Conservation (phyloP, 2,329 filamentous ascomycete species). For the Annulohypoxylon truncatum region DNA sequence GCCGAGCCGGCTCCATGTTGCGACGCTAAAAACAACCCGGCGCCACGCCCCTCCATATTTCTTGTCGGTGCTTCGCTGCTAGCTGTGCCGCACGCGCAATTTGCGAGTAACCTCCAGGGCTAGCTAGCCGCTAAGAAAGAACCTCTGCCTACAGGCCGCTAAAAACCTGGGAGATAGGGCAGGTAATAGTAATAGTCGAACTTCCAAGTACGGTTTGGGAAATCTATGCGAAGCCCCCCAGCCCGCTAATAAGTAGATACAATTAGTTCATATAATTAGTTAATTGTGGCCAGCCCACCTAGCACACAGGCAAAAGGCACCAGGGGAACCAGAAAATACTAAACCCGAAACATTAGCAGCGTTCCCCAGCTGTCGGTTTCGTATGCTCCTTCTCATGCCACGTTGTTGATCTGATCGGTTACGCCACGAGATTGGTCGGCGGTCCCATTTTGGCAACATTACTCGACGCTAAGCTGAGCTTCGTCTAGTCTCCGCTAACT, state of each 20-base stretch:
- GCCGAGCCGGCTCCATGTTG: slow-evolving; percentile 32
- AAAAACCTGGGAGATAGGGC: slow-evolving; percentile 9
- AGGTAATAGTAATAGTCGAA: too few species aligned
- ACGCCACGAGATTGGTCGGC: slow-evolving; percentile 24
- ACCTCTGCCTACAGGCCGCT: not conserved
- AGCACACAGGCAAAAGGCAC: too few species aligned
- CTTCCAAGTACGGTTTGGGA: not conserved
- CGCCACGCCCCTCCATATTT: not conserved
- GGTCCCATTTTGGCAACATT: slow-evolving; percentile 30
- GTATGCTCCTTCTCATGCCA: slow-evolving; percentile 33
- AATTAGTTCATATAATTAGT: too few species aligned
- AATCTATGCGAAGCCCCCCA: not conserved
- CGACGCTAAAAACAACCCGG: slow-evolving; percentile 36
- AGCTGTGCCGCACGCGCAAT: slow-evolving; percentile 39
- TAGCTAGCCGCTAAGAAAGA: not conserved
- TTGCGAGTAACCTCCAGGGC: slow-evolving; percentile 5
- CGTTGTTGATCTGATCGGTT: slow-evolving; percentile 30
- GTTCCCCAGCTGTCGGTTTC: slow-evolving; percentile 21
- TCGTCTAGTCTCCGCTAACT: too few species aligned
- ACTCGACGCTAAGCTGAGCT: slow-evolving; percentile 18
- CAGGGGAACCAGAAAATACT: not conserved
- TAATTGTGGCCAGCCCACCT: too few species aligned
- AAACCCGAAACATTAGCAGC: not conserved
- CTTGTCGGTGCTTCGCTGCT: not conserved
- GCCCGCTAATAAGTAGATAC: not conserved